phyloP scores from a whole-genome alignment of 169 alveolate species.

The Miamiensis avidus region DNA sequence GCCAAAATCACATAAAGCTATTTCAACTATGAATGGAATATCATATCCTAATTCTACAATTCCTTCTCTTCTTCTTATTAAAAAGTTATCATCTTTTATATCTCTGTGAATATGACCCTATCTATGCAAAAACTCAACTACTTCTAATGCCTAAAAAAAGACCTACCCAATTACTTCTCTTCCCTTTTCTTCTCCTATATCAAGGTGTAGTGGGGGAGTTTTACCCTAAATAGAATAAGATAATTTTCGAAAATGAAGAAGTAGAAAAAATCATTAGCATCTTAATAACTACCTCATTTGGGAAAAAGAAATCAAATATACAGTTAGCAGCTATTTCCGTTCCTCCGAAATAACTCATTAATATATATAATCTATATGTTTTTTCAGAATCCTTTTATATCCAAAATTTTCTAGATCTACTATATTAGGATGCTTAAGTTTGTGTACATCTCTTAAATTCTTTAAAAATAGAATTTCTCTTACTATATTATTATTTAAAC shows the following conservation, averaged over 20 bases:
- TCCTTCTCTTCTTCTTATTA: background rate
- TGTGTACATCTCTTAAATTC: background rate
- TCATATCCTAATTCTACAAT: background rate
- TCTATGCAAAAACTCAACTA: background rate
- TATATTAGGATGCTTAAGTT: background rate
- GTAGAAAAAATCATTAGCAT: too few relatives aligned
- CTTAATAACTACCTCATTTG: background rate
- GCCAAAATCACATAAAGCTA: background rate
- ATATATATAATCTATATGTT: background rate
- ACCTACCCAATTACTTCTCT: background rate
- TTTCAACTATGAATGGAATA: background rate
- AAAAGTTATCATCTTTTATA: background rate
- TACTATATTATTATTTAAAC: background rate
- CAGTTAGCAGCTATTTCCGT: background rate
- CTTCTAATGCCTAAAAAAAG: background rate
- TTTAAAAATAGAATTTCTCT: background rate
- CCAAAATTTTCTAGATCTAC: background rate
- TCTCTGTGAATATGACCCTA: background rate
- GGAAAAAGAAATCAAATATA: background rate
- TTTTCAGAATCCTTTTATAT: background rate
- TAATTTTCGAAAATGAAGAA: too few relatives aligned
- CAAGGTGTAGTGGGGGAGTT: background rate
- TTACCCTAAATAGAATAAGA: background rate
- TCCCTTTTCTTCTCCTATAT: background rate
- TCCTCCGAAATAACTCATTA: background rate